Evolutionary conservation across 1,284 basidiomycete genomes (phyloP).

Genomic region (Pyrrhoderma lamaoense): DNA sequence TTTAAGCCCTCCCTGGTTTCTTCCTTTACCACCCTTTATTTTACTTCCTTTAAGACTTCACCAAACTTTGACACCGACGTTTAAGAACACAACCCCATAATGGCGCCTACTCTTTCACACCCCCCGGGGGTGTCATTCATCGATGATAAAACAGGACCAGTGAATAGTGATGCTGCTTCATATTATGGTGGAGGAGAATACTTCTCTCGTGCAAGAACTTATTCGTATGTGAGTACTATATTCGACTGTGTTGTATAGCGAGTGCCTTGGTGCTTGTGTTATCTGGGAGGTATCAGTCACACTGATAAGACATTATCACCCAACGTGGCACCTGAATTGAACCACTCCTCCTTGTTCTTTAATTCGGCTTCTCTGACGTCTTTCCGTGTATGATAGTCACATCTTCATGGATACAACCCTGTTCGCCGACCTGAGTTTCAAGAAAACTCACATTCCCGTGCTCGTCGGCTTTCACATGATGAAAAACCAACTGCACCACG

Average conservation of each 20-base stretch:
- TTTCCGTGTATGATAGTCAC: constrained; percentile 36
- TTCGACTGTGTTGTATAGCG: not conserved
- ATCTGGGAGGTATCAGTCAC: not conserved
- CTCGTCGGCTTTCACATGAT: constrained; percentile 80
- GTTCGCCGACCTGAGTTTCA: constrained; percentile 54
- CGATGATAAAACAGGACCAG: constrained; percentile 48
- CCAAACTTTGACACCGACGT: not conserved
- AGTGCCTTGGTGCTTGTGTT: not conserved
- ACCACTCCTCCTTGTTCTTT: not conserved
- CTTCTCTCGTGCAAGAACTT: constrained; percentile 75
- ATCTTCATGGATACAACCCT: constrained; percentile 55
- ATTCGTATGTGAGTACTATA: constrained; percentile 58
- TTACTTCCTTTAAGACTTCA: not conserved
- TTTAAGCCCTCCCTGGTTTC: not conserved
- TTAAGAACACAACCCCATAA: no score
- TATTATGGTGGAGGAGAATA: constrained; percentile 78
- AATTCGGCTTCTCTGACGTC: constrained; percentile 4
- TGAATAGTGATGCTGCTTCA: constrained; percentile 65
- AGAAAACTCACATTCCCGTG: constrained; percentile 63
- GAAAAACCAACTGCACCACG: constrained; percentile 71
- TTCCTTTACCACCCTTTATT: not conserved
- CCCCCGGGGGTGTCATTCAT: constrained; percentile 48
- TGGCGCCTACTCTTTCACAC: constrained; percentile 13
- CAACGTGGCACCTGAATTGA: constrained; percentile 9
- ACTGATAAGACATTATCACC: no score